Evolutionary conservation across 305 asterid species (phyloP).

Genomic region (Lippia alba): DNA sequence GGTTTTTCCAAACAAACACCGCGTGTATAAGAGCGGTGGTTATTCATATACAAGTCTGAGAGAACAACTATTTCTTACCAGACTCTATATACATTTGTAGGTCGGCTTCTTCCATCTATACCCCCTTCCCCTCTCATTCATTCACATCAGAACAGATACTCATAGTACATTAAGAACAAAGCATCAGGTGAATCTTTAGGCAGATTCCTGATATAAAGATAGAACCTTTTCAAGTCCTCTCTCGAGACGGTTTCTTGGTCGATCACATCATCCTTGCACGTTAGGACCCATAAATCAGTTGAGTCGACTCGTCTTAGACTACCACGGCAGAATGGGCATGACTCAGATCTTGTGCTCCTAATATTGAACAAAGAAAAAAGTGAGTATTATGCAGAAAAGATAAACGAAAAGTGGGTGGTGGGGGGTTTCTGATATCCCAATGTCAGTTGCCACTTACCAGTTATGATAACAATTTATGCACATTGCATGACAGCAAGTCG

Average conservation of each 20-base stretch:
- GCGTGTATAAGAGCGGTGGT: constrained; percentile 35
- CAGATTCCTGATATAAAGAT: constrained; percentile 66
- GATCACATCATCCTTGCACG: constrained; percentile 71
- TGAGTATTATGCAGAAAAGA: background rate
- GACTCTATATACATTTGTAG: constrained; percentile 65
- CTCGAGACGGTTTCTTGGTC: constrained; percentile 60
- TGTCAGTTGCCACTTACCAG: constrained; percentile 44
- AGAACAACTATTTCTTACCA: constrained; percentile 38
- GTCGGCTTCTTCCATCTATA: constrained; percentile 51
- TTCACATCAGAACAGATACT: constrained; percentile 63
- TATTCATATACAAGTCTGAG: constrained; percentile 41
- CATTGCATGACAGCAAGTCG: constrained; percentile 79
- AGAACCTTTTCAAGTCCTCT: constrained; percentile 72
- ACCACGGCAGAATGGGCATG: constrained; percentile 93
- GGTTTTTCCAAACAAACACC: constrained; percentile 32
- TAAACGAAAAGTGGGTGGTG: background rate
- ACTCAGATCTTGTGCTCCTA: constrained; percentile 83
- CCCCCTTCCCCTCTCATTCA: constrained; percentile 32
- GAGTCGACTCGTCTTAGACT: constrained; percentile 72
- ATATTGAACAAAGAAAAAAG: constrained; percentile 18
- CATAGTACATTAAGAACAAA: constrained; percentile 74
- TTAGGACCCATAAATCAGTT: constrained; percentile 83
- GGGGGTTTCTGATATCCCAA: background rate
- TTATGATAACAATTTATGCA: constrained; percentile 74
- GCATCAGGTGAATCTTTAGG: constrained; percentile 86